phyloP scores from a whole-genome alignment of 768 basidiomycete species.

The Pisolithus marmoratus region DNA sequence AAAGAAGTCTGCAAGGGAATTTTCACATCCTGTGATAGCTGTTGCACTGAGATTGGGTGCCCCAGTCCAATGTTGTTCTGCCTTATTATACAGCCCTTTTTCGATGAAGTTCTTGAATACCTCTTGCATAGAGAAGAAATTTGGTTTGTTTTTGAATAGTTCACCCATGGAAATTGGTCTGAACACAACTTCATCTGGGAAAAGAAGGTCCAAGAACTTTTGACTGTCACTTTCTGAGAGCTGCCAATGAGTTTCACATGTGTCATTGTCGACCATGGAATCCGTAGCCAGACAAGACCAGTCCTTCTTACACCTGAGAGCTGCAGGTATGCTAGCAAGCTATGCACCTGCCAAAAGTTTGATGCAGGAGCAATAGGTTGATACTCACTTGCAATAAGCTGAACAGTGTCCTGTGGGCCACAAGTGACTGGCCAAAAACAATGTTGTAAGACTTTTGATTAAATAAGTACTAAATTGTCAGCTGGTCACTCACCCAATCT shows the following conservation, averaged over 20 bases:
- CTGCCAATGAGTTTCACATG: not conserved
- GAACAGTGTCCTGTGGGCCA: not conserved
- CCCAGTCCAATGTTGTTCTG: not conserved
- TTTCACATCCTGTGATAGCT: not conserved
- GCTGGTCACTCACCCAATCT: not conserved
- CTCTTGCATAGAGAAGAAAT: not conserved
- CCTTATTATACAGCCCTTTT: not conserved
- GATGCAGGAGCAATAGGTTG: not conserved
- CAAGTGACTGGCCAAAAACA: not conserved
- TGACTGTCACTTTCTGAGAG: not conserved
- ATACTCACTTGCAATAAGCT: not conserved
- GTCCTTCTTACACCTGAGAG: not conserved
- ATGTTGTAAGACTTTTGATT: not conserved
- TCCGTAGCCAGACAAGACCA: not conserved
- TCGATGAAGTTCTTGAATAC: not conserved
- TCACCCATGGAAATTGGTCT: not conserved
- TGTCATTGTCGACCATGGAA: slow-evolving; percentile 1
- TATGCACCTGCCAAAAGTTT: not conserved
- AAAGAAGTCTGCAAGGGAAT: not conserved
- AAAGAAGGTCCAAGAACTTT: not conserved
- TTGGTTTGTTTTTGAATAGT: not conserved
- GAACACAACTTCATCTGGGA: not conserved
- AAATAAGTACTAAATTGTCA: too few species aligned
- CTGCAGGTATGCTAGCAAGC: not conserved
- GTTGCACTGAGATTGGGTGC: not conserved